These are phyloP conservation scores for Huiozyma sinensis DNA, from an alignment of 805 yeast genomes.

Conservation along the genomic window DNA sequence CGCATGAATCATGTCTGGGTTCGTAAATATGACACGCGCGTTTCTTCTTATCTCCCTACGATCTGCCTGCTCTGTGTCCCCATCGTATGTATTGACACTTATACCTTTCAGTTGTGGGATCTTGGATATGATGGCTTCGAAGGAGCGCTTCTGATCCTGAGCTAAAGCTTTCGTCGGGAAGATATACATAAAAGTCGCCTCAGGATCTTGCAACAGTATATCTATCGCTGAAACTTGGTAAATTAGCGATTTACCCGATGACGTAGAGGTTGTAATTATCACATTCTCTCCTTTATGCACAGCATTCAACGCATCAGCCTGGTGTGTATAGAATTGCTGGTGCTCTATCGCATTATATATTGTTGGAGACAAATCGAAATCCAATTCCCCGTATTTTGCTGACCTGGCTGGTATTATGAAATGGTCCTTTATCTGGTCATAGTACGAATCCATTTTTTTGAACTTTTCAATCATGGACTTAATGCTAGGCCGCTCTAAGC, in stretches of 20 bases:
- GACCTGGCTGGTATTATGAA: conserved; percentile 37
- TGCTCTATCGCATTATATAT: conserved; percentile 41
- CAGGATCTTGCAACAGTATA: conserved; percentile 31
- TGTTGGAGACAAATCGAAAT: conserved; percentile 40
- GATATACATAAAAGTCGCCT: conserved; percentile 65
- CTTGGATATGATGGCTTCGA: conserved; percentile 43
- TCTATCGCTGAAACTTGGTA: conserved; percentile 78
- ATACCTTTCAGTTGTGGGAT: conserved; percentile 38
- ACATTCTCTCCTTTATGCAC: conserved; percentile 52
- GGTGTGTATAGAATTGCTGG: conserved; percentile 63
- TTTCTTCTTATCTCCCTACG: conserved; percentile 45
- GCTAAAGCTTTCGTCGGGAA: conserved; percentile 98
- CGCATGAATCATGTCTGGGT: conserved; percentile 89
- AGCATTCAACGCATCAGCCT: conserved; percentile 61
- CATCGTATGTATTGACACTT: conserved; percentile 77
- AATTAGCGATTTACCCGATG: conserved; percentile 90
- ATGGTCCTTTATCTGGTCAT: conserved; percentile 49
- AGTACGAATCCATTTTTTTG: conserved; percentile 40
- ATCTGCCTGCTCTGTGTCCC: conserved; percentile 64
- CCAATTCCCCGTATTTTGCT: conserved; percentile 36
- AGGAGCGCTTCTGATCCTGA: conserved; percentile 87
- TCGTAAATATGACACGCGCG: conserved; percentile 80
- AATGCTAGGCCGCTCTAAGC: conserved; percentile 32
- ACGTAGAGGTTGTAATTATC: conserved; percentile 87
- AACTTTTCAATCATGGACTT: conserved; percentile 41